Evolutionary conservation across 2,329 filamentous ascomycete species (phyloP).

Genomic region (Sporothrix dimorphospora): DNA sequence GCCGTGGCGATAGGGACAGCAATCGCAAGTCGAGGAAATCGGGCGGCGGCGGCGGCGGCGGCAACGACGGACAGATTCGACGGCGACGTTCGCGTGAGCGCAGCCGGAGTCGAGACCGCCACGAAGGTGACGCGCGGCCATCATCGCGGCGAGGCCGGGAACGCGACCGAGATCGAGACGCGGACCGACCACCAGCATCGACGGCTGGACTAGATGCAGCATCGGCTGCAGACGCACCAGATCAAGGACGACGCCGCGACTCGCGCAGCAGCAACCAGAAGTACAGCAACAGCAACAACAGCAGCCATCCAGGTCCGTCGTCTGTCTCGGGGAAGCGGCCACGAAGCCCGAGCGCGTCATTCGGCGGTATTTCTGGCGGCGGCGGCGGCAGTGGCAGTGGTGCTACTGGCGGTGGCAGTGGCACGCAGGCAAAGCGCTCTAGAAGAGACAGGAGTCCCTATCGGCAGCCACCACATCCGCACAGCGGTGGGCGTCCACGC

Average conservation of each 20-base stretch:
- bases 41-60: constrained; percentile 26
- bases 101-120: constrained; percentile 40
- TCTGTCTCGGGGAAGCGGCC: constrained; percentile 36
- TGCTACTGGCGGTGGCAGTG: not conserved
- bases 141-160: constrained; percentile 10
- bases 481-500: not conserved
- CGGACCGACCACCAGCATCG: not conserved
- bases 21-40: constrained; percentile 34
- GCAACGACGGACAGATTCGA: constrained; percentile 34
- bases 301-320: not conserved
- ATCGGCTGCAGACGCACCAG: not conserved
- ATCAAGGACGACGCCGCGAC: constrained; percentile 1
- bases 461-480: constrained; percentile 7
- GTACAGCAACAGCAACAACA: not conserved
- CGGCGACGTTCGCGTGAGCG: constrained; percentile 38
- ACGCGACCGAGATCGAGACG: constrained; percentile 33
- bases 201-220: not conserved
- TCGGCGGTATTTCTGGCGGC: constrained; percentile 19
- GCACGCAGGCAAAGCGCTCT: constrained; percentile 32
- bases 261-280: constrained; percentile 3
- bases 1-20: constrained; percentile 20
- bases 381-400: not conserved
- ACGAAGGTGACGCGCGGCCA: constrained; percentile 32
- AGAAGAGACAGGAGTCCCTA: constrained; percentile 25
- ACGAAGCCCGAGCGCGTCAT: constrained; percentile 38